Evolutionary conservation across 148 eudicot species (phyloP).

Genomic region (Fagopyrum homotropicum): DNA sequence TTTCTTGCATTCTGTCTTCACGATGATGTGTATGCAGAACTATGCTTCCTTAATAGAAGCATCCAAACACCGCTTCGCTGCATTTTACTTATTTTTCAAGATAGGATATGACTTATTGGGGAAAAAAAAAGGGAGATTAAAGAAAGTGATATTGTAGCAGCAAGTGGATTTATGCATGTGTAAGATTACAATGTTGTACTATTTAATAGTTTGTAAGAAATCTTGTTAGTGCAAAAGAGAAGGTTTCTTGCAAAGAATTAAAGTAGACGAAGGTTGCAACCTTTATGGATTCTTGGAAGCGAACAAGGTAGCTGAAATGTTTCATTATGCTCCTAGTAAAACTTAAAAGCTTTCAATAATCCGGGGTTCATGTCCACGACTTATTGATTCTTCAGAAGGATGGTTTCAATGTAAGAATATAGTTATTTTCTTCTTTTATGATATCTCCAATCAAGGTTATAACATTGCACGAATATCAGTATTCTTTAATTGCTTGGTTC

Average conservation of each 20-base stretch:
- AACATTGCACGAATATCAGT: not conserved
- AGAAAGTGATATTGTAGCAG: not conserved
- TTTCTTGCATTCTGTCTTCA: not conserved
- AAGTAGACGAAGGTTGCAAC: conserved; percentile 95
- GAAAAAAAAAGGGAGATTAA: not conserved
- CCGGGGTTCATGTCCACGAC: conserved; percentile 72
- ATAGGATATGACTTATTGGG: not conserved
- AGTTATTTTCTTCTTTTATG: conserved; percentile 69
- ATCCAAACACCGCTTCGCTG: not conserved
- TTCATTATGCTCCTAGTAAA: conserved; percentile 86
- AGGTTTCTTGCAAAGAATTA: conserved; percentile 79
- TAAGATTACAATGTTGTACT: not conserved
- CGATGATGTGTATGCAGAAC: not conserved
- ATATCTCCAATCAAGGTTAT: conserved; percentile 90
- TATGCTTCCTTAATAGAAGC: not conserved
- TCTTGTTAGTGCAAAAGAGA: conserved; percentile 86
- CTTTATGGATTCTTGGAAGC: conserved; percentile 88
- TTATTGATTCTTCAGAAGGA: conserved; percentile 77
- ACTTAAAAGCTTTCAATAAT: conserved; percentile 74
- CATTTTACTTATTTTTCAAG: not conserved
- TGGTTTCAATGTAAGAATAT: conserved; percentile 71
- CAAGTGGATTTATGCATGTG: not conserved
- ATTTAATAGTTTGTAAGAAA: not conserved
- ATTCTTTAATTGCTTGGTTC: not conserved
- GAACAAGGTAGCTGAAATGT: conserved; percentile 95